Evolutionary conservation across 805 yeast genomes (phyloP), one percentile per base, ranked within the genome.

Genomic region (Candida ovalis): DNA sequence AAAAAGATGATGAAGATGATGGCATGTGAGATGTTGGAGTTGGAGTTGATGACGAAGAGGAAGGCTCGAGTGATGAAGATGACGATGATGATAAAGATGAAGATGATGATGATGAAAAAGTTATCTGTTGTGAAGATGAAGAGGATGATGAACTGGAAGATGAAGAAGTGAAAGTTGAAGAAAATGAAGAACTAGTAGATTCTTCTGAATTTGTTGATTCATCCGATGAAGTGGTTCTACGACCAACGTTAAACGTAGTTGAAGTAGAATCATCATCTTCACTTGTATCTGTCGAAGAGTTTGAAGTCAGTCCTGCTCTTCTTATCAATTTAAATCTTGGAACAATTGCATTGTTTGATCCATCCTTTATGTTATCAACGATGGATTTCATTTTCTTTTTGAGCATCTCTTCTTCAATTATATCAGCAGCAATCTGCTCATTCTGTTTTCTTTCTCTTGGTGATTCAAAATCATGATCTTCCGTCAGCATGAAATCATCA

Each of bases 341-440:
- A n/a, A 57, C 53, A 15, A 61, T 60, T 4, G 61, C 65, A 47
- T 59, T 48, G 44, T 59, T 56, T 21, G 64, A 58, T 8, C 52
- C 49, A 36, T 50, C 40, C 45, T 43, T 60, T 21, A 62, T 60
- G 37, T 59, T 57, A 23, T 56, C 46, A 12, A 61, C 53, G 37
- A 61, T 61, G 21, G 54, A 43, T 32, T 52, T 48, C 21, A 60
- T 56, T n/a, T 47, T 43, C 12, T 35, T 40, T 21, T 53, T 46
- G 42, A 49, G 50, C 35, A 46, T 46, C n/a, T 45, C 47, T 3
- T 44, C 51, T 17, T 35, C 44, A 22, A 41, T 22, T 13, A 27
- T 19, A 6, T 17, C 19, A 21, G 22, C 39, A 15, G 13, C 17
- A 4, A 15, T 10, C 19, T 13, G 10, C 12, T 30, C 19, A 13